phyloP scores from a whole-genome alignment of 2,329 filamentous ascomycete species.

The Albophoma yamanashiensis region DNA sequence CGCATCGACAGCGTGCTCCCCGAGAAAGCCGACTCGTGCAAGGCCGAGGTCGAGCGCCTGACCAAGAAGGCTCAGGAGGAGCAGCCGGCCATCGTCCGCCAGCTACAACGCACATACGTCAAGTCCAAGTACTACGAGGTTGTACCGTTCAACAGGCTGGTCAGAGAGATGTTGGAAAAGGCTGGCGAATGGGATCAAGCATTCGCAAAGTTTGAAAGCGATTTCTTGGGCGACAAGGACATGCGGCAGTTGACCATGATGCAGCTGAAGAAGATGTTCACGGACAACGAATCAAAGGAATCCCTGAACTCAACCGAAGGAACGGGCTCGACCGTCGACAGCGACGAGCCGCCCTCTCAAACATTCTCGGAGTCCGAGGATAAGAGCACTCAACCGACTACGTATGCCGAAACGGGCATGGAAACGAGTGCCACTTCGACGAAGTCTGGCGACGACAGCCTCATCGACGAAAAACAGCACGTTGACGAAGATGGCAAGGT shows the following conservation, averaged over 20 bases:
- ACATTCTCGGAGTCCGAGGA: conserved; percentile 35
- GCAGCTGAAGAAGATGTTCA: conserved; percentile 89
- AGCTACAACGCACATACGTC: conserved; percentile 84
- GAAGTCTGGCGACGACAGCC: conserved; percentile 8
- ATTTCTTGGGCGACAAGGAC: conserved; percentile 95
- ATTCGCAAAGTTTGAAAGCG: conserved; percentile 82
- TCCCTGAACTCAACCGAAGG: conserved; percentile 63
- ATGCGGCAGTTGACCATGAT: conserved; percentile 84
- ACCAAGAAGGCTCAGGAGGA: conserved; percentile 76
- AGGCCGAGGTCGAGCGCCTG: conserved; percentile 68
- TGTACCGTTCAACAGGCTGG: conserved; percentile 80
- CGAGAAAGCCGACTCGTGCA: conserved; percentile 76
- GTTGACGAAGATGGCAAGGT: conserved; percentile 19
- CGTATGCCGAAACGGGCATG: conserved; percentile 23
- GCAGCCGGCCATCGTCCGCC: conserved; percentile 59
- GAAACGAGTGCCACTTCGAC: conserved; percentile 18
- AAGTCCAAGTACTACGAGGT: conserved; percentile 94
- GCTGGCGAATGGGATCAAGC: conserved; percentile 87
- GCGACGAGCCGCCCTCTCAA: conserved; percentile 35
- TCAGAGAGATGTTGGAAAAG: conserved; percentile 85
- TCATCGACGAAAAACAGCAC: conserved; percentile 10
- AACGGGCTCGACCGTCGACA: conserved; percentile 41
- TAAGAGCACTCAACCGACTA: conserved; percentile 32
- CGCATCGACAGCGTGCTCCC: conserved; percentile 83
- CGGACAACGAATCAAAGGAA: conserved; percentile 77